Base-by-base conservation (phyloP, 1,284 basidiomycete genomes). In the Puccinia coronata region DNA sequence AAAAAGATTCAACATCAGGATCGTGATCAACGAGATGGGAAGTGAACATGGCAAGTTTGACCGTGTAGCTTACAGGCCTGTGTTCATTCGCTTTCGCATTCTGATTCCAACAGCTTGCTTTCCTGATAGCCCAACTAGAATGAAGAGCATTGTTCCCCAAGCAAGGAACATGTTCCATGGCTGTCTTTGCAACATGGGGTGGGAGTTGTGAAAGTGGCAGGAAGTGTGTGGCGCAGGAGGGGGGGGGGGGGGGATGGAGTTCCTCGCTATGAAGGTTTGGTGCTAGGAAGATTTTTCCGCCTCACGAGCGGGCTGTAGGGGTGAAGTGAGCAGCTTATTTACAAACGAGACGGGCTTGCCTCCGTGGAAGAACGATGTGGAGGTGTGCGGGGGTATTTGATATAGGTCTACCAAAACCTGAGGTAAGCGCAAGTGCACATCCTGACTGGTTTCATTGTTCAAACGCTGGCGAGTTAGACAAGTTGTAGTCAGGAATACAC, bases 141-240 rank as follows among this genome's bases (percentile, higher is more conserved):
- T 23, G 61, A 39, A 63, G 36, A 63, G 16, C 61, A 63, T 20
- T 20, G 36, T 41, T 20, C 31, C 59, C 36, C 61, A 63, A 39
- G 61, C 61, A n/a, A 63, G 61, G 20, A 63, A 63, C 20, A 63
- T 23, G 36, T 39, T 63, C 61, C 34, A 63, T 39, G 39, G 34
- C 18, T 34, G 61, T 39, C n/a, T 63, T 23, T 20, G 61, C 61
- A 63, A 39, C 36, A 63, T 63, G 0, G 4, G n/a, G 61, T 59
- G 11, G 28, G 2, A 31, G 11, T 59, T 59, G 16, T 31, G 55
- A 57, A 59, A 16, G 55, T 57, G 6, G 20, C 55, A 25, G 5
- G 16, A 12, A 59, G 8, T 47, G 16, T 47, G 16, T 47, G 9
- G 43, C 12, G 12, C 9, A 59, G n/a, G n/a, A n/a, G n/a, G n/a